These are phyloP conservation scores for Phlegmacium glaucopus DNA, from an alignment of 768 basidiomycete species.

Conservation along the genomic window DNA sequence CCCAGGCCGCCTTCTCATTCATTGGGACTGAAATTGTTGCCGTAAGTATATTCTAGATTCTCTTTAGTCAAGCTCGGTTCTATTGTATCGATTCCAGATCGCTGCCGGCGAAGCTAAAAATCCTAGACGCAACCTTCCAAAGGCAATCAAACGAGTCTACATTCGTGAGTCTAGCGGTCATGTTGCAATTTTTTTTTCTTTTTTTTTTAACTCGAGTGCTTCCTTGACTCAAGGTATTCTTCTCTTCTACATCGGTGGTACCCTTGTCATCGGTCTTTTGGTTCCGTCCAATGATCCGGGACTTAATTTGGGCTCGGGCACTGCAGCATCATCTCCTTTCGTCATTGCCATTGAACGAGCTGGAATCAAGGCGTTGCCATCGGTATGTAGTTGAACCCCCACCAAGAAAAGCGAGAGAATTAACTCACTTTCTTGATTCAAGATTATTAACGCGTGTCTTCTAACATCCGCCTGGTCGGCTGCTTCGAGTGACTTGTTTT, in stretches of 20 bases:
- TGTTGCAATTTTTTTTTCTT: not conserved
- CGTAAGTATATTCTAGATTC: conserved; percentile 36
- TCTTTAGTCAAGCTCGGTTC: not conserved
- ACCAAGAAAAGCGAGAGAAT: not conserved
- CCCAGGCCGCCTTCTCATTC: conserved; percentile 88
- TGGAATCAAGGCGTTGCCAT: conserved; percentile 85
- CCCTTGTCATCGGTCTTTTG: conserved; percentile 77
- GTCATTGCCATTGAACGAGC: conserved; percentile 85
- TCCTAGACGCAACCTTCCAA: conserved; percentile 61
- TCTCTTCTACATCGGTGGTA: conserved; percentile 71
- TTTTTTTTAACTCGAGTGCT: not conserved
- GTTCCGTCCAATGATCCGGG: conserved; percentile 65
- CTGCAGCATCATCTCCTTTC: conserved; percentile 79
- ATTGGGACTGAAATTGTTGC: conserved; percentile 96
- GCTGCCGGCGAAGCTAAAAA: conserved; percentile 92
- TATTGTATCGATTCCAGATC: conserved; percentile 43
- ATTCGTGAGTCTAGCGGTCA: conserved; percentile 41
- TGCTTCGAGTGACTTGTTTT: conserved; percentile 85
- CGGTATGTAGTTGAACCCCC: conserved; percentile 41
- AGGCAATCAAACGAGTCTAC: conserved; percentile 71
- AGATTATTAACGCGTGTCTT: conserved; percentile 81
- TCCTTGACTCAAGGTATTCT: conserved; percentile 61
- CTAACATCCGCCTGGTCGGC: conserved; percentile 93
- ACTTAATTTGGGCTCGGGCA: conserved; percentile 56
- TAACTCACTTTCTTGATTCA: not conserved